Percentiles rank a stretch among this genome's conserved stretches.
These are phyloP conservation scores for Fusarium continuum DNA, from an alignment of 2,329 filamentous ascomycete species.

Conservation along the genomic window DNA sequence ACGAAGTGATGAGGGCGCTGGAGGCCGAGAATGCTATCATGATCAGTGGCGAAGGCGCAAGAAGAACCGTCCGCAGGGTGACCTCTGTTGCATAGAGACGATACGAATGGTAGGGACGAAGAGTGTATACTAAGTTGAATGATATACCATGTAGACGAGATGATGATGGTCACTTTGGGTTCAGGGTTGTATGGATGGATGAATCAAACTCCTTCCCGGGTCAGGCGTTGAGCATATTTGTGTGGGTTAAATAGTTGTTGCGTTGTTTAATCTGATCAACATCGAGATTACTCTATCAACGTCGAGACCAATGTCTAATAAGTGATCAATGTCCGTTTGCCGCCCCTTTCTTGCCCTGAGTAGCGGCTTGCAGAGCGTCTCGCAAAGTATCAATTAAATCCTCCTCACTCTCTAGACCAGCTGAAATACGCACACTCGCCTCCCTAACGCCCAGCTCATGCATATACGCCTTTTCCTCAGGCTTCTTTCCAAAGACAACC, in stretches of 20 bases:
- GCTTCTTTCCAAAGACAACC: slow-evolving; percentile 53
- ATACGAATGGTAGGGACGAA: not conserved
- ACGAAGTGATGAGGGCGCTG: slow-evolving; percentile 79
- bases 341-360: slow-evolving; percentile 16
- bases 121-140: slow-evolving; percentile 32
- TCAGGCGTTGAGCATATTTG: slow-evolving; percentile 40
- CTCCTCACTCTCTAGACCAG: slow-evolving; percentile 56
- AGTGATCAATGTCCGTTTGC: not conserved
- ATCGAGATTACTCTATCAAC: not conserved
- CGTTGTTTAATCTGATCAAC: slow-evolving; percentile 26
- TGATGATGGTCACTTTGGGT: slow-evolving; percentile 12
- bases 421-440: slow-evolving; percentile 57
- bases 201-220: slow-evolving; percentile 27
- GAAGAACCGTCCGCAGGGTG: slow-evolving; percentile 82
- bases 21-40: slow-evolving; percentile 87
- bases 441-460: slow-evolving; percentile 50
- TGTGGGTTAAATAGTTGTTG: slow-evolving; percentile 29
- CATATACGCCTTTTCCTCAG: slow-evolving; percentile 50
- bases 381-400: slow-evolving; percentile 53
- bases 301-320: not conserved
- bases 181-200: slow-evolving; percentile 17
- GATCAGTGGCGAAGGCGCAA: slow-evolving; percentile 83
- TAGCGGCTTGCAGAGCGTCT: slow-evolving; percentile 46
- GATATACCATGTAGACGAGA: slow-evolving; percentile 39
- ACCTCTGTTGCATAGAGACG: slow-evolving; percentile 49